A percentile compares a stretch with the other conserved stretches of the same genome.
These are phyloP conservation scores for Penicillium sp. DNA, from an alignment of 2,329 filamentous ascomycete species.

Conservation along the genomic window DNA sequence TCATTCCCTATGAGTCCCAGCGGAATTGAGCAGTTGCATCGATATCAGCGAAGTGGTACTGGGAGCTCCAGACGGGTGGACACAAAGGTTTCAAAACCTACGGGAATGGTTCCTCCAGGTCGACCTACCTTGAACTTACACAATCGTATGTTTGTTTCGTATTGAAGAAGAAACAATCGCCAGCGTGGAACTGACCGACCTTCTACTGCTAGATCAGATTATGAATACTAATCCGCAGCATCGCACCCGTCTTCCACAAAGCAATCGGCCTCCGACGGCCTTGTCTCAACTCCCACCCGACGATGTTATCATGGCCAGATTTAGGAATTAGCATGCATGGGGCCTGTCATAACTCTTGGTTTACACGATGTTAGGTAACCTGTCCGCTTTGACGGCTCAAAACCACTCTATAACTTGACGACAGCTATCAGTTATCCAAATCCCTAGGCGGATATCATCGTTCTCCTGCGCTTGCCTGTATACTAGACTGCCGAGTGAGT, in stretches of 20 bases:
- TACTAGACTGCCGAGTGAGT: background rate
- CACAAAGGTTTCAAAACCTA: slow-evolving; percentile 21
- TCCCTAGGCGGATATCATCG: background rate
- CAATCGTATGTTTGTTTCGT: slow-evolving; percentile 21
- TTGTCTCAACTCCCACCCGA: slow-evolving; percentile 25
- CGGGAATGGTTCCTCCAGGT: slow-evolving; percentile 35
- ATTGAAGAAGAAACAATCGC: background rate
- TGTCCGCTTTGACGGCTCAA: background rate
- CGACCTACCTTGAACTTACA: slow-evolving; percentile 20
- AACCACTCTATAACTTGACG: background rate
- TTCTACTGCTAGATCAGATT: slow-evolving; percentile 9
- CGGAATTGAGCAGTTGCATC: slow-evolving; percentile 39
- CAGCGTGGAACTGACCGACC: background rate
- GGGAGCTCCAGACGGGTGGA: slow-evolving; percentile 33
- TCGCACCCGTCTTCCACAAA: slow-evolving; percentile 28
- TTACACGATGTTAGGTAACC: background rate
- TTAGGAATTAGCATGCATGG: slow-evolving; percentile 14
- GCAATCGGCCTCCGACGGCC: slow-evolving; percentile 19
- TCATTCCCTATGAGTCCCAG: slow-evolving; percentile 25
- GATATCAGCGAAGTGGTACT: slow-evolving; percentile 42
- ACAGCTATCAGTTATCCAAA: background rate
- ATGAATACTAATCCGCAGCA: slow-evolving; percentile 23
- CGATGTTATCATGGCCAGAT: slow-evolving; percentile 25
- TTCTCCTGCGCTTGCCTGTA: background rate
- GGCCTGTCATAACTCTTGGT: background rate